Evolutionary conservation across 805 yeast genomes (phyloP), one percentile per base, ranked within the genome.

Genomic region (Scheffersomyces lignosus): DNA sequence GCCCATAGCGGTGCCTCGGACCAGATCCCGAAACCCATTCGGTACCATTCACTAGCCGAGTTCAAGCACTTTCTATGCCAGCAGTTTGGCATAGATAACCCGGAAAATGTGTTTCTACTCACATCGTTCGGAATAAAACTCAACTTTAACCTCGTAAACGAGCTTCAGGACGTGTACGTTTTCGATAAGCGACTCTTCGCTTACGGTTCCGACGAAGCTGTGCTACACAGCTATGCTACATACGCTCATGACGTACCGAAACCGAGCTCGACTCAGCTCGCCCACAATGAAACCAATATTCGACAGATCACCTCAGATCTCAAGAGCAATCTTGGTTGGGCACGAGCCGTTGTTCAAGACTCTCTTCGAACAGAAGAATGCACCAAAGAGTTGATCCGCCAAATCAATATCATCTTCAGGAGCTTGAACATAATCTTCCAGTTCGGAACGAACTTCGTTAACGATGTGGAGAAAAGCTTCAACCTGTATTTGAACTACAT

Each of bases 71-170:
- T 47, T 34, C 24, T 69, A 9, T 47, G 44, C 25, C 64, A 61
- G 34, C 36, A 53, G 23, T 62, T 68, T 34, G 44, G 54, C 3
- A 47, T 56, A 12, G 60, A 49, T 14, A 44, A 44, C 29, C 36
- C 34, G 1, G 71, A 62, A 12, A 54, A 64, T 41, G 44, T 68
- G n/a, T 67, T 83, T 45, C 60, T 84, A 10, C 58, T 84, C 26
- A 72, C 88, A 2, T 78, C 88, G 1, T 80, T 75, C 54, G 90
- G 90, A 0, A 70, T 77, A 31, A 78, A 75, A 48, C 63, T 84
- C 44, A 79, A 75, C 54, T 74, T 65, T 53, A 70, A 67, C 50
- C 70, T 68, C 70, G 66, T 70, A 30, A 64, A 75, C 45, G 81
- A 77, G 40, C 55, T 73, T 20, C 65, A 63, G 35, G 84, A 80